These are phyloP conservation scores for Claviceps lovelessii DNA, from an alignment of 2,329 filamentous ascomycete species.

Conservation along the genomic window DNA sequence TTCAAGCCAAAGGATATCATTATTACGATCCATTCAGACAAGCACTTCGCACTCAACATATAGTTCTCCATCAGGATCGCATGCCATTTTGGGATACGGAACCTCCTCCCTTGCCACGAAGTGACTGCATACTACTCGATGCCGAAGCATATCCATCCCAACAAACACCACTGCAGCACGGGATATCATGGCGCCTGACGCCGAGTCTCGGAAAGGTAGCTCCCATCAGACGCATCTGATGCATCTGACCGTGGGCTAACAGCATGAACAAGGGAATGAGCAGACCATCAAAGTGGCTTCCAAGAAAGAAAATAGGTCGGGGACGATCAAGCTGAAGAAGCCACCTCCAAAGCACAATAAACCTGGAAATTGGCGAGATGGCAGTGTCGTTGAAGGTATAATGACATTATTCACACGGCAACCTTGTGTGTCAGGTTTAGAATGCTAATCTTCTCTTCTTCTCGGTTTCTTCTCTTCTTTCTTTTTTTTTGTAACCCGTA, in stretches of 20 bases:
- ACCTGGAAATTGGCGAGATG: constrained; percentile 58
- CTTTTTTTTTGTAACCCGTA: constrained; percentile 7
- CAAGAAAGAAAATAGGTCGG: constrained; percentile 37
- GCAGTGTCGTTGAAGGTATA: constrained; percentile 48
- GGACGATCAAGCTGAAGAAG: constrained; percentile 49
- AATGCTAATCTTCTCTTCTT: background rate
- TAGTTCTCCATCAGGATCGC: background rate
- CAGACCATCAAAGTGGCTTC: constrained; percentile 49
- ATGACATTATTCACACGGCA: background rate
- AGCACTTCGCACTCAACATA: background rate
- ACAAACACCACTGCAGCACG: background rate
- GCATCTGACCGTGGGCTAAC: background rate
- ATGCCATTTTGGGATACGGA: background rate
- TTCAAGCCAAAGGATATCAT: background rate
- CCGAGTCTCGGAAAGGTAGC: constrained; percentile 17
- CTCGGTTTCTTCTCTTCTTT: background rate
- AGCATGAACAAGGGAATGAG: constrained; percentile 18
- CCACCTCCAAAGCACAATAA: constrained; percentile 46
- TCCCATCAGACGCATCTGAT: background rate
- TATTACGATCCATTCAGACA: background rate
- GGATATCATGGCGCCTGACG: constrained; percentile 10
- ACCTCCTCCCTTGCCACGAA: background rate
- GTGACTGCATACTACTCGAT: background rate
- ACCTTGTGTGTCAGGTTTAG: background rate
- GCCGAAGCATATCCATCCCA: background rate